Base-by-base conservation (phyloP, 805 yeast species). In the Wickerhamiella occidentalis region DNA sequence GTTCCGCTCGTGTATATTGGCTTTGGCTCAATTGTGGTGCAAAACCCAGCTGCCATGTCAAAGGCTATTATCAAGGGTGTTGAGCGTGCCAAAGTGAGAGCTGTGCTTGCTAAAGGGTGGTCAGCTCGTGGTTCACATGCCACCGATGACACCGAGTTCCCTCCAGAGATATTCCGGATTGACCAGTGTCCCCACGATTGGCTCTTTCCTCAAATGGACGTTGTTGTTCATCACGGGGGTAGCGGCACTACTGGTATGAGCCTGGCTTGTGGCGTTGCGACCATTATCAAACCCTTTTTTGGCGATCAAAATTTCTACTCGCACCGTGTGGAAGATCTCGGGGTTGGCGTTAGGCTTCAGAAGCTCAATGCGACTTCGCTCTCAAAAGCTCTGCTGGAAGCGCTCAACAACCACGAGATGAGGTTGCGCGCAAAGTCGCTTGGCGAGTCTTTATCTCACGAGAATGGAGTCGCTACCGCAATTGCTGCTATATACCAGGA, bases 191-290 rank as follows among this genome's bases (percentile, higher is more conserved):
- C 96, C 0, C 97, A 90, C 62, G 95, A 87, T 61, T 90, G 97
- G 97, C 68, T 90, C 33, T 90, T 90, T 65, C 82, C 90, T 0
- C 78, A 77, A 53, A 70, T 90, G 40, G 95, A 90, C 65, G 96
- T 90, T 0, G 95, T 95, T 0, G 96, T 90, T 3, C 97, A 90
- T 62, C 97, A 90, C 62, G 97, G 97, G 36, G 97, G 97, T 0
- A 82, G 95, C 0, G 97, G 97, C 1, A 85, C 96, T 0, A 90
- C 96, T 0, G 97, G 97, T 6, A 95, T 96, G 0, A 75, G 94
- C 1, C 63, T 90, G 49, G 70, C 88, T 53, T 82, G 84, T 12
- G 97, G 97, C 0, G 64, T 83, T 28, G 96, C 97, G 1, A 86
- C 95, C 0, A 74, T 90, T 29, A 78, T 90, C 57, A 90, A 88